phyloP scores from a whole-genome alignment of 257 asterid species.

The Salvia rosmarinus region DNA sequence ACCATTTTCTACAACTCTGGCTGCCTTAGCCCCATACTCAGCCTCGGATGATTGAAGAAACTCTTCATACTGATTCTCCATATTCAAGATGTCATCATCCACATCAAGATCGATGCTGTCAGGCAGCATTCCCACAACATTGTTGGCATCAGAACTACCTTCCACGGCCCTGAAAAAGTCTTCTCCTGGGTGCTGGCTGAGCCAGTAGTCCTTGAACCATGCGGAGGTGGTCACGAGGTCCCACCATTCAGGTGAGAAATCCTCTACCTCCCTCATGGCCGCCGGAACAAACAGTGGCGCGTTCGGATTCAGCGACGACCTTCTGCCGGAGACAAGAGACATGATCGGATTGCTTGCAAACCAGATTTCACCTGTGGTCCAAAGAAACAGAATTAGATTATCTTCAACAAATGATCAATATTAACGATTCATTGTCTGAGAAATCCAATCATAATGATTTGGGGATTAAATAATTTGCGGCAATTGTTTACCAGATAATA shows the following conservation, averaged over 20 bases:
- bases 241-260: slow-evolving; percentile 97
- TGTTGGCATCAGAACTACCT: slow-evolving; percentile 33
- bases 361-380: slow-evolving; percentile 31
- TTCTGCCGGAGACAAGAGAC: slow-evolving; percentile 84
- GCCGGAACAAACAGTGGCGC: slow-evolving; percentile 84
- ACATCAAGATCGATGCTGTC: slow-evolving; percentile 76
- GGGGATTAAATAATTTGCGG: background rate
- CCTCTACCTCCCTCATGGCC: slow-evolving; percentile 84
- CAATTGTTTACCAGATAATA: background rate
- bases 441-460: background rate
- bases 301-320: slow-evolving; percentile 80
- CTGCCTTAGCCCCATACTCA: slow-evolving; percentile 40
- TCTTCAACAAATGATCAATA: slow-evolving; percentile 8
- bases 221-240: slow-evolving; percentile 73
- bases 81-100: slow-evolving; percentile 77
- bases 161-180: slow-evolving; percentile 49
- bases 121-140: slow-evolving; percentile 62
- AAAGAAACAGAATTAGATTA: background rate
- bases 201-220: slow-evolving; percentile 88
- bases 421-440: background rate
- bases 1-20: slow-evolving; percentile 51
- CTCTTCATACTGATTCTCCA: slow-evolving; percentile 91
- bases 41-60: slow-evolving; percentile 64
- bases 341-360: slow-evolving; percentile 37
- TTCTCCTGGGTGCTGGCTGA: slow-evolving; percentile 67